Percentiles rank a stretch among this genome's conserved stretches.
Conservation (phyloP, 1,284 basidiomycete genomes). For the Ganoderma lucidum region DNA sequence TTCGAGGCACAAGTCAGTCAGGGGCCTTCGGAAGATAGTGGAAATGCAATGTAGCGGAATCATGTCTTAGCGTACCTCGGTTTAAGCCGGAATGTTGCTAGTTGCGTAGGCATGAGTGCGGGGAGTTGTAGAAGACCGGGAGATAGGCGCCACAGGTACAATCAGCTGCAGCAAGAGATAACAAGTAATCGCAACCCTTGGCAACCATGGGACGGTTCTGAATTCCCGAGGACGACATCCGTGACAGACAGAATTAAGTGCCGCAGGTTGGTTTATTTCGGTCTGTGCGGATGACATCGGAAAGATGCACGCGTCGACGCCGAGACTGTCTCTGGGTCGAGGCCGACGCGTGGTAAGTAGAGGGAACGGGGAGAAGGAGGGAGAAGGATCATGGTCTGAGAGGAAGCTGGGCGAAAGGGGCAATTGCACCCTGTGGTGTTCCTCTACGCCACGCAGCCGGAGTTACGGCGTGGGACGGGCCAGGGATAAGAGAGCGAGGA, state of each 20-base stretch:
- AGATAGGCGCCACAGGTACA: slow-evolving; percentile 2
- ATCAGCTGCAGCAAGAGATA: neutral
- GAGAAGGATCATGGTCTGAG: neutral
- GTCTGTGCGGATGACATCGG: neutral
- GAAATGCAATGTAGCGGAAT: neutral
- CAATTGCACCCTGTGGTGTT: slow-evolving; percentile 1
- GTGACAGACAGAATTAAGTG: neutral
- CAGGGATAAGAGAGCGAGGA: neutral
- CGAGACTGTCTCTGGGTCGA: neutral
- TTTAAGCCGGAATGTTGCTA: neutral
- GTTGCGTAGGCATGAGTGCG: neutral
- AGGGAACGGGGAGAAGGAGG: neutral
- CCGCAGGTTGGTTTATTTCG: neutral
- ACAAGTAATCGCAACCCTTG: neutral
- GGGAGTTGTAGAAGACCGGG: neutral
- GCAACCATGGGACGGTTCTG: neutral
- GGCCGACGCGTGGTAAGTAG: too few species aligned
- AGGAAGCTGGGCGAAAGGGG: neutral
- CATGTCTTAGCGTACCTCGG: neutral
- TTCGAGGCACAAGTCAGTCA: neutral
- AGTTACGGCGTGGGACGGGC: neutral
- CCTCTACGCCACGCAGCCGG: neutral
- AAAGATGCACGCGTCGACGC: neutral
- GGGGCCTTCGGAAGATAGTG: neutral
- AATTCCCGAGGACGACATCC: neutral